phyloP scores from a whole-genome alignment of 2,329 filamentous ascomycete genomes.

The Alternaria triticina region DNA sequence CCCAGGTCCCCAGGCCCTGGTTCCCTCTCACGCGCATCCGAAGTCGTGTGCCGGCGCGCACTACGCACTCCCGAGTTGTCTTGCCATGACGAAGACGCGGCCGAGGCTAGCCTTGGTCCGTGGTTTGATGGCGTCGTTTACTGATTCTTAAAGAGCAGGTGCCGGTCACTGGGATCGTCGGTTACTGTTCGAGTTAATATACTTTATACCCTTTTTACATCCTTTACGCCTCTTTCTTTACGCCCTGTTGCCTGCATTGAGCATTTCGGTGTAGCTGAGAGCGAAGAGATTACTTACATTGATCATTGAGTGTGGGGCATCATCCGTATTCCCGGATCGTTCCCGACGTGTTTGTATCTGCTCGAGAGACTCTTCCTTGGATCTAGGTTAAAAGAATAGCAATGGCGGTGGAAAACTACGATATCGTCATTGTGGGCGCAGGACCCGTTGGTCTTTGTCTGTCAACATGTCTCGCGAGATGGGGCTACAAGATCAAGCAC shows the following conservation, averaged over 20 bases:
- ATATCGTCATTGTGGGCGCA: constrained; percentile 83
- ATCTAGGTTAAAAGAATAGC: not conserved
- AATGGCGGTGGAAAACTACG: constrained; percentile 59
- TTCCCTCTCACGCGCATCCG: constrained; percentile 21
- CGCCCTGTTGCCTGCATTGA: not conserved
- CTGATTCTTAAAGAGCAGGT: constrained; percentile 15
- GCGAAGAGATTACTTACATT: constrained; percentile 5
- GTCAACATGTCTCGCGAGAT: constrained; percentile 85
- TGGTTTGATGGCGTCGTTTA: constrained; percentile 14
- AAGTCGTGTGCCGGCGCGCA: constrained; percentile 29
- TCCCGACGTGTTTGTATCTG: not conserved
- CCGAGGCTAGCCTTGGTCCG: constrained; percentile 20
- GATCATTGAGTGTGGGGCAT: constrained; percentile 2
- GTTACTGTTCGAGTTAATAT: not conserved
- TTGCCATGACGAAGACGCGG: constrained; percentile 24
- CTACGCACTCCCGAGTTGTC: constrained; percentile 27
- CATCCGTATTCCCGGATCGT: constrained; percentile 2
- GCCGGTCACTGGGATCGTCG: constrained; percentile 1
- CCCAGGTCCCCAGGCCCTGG: constrained; percentile 9
- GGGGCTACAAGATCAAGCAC: constrained; percentile 95
- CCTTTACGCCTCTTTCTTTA: not conserved
- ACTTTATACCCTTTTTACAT: not conserved
- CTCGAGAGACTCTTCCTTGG: not conserved
- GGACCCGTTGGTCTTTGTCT: constrained; percentile 88
- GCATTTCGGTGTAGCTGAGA: not conserved